phyloP scores from a whole-genome alignment of 371 early-diverging fungal species.

The Zancudomyces culisetae region DNA sequence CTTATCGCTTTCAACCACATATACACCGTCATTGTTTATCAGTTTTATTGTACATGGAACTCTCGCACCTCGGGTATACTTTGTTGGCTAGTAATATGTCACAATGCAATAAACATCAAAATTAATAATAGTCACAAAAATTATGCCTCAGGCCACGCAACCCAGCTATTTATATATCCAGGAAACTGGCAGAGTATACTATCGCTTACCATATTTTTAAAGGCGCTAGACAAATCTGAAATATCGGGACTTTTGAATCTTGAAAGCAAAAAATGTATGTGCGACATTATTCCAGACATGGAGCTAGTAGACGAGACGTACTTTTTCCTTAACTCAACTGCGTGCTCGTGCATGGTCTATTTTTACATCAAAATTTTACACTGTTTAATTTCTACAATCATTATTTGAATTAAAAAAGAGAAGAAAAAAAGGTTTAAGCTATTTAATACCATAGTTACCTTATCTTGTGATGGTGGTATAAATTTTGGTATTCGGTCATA shows the following conservation, averaged over 20 bases:
- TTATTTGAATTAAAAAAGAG: no score
- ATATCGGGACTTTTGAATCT: conserved; percentile 42
- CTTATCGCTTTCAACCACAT: conserved; percentile 72
- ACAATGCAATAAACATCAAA: no score
- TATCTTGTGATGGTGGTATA: conserved; percentile 59
- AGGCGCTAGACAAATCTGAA: conserved; percentile 34
- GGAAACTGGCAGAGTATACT: no score
- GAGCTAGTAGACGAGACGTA: conserved; percentile 83
- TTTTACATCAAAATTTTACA: no score
- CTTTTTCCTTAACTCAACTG: conserved; percentile 18
- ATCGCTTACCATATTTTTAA: conserved; percentile 16
- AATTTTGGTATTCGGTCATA: conserved; percentile 54
- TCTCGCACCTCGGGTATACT: conserved; percentile 39
- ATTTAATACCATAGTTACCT: conserved; percentile 5
- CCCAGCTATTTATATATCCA: no score
- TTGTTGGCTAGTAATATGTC: conserved; percentile 24
- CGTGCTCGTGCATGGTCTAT: conserved; percentile 10
- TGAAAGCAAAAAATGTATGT: conserved; percentile 57
- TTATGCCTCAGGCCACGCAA: no score
- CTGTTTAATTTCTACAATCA: no score
- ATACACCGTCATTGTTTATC: conserved; percentile 42
- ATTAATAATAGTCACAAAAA: no score
- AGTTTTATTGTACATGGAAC: conserved; percentile 42
- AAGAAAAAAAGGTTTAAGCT: no score
- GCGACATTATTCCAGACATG: conserved; percentile 50